A percentile compares a stretch with the other conserved stretches of the same genome.
Evolutionary conservation across 2,329 filamentous ascomycete species (phyloP).

Genomic region (Scedosporium apiospermum): DNA sequence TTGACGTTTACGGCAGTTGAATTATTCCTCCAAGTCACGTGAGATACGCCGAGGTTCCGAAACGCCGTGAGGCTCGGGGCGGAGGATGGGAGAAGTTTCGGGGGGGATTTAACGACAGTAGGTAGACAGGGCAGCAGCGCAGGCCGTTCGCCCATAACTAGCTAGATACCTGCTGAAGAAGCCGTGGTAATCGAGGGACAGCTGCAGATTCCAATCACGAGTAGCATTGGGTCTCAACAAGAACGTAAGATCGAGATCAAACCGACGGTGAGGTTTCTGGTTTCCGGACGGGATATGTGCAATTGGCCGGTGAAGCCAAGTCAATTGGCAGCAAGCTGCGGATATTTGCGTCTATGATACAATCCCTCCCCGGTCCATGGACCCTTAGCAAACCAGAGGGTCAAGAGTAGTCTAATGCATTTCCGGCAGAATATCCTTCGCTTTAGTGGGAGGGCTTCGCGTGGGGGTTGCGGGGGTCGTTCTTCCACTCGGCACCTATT

Average conservation of each 20-base stretch:
- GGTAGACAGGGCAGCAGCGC: no score
- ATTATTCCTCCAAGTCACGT: not conserved
- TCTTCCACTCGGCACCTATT: slow-evolving; percentile 87
- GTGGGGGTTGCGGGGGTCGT: slow-evolving; percentile 83
- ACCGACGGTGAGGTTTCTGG: not conserved
- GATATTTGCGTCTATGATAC: slow-evolving; percentile 6
- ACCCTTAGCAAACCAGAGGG: not conserved
- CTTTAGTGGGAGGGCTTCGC: slow-evolving; percentile 39
- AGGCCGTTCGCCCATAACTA: no score
- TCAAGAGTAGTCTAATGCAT: not conserved
- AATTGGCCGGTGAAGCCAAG: not conserved
- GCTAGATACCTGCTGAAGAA: no score
- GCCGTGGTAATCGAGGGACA: no score
- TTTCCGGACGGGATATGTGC: not conserved
- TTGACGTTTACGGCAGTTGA: not conserved
- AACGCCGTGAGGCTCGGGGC: not conserved
- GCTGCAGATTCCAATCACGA: no score
- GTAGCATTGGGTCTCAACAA: no score
- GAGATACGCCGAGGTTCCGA: slow-evolving; percentile 4
- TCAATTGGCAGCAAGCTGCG: slow-evolving; percentile 1
- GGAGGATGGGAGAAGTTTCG: not conserved
- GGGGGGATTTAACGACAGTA: no score
- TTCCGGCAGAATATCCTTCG: not conserved
- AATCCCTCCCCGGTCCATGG: not conserved
- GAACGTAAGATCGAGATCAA: not conserved